Base-by-base conservation (phyloP, 371 early-diverging fungal species). In the Lichtheimia corymbifera region DNA sequence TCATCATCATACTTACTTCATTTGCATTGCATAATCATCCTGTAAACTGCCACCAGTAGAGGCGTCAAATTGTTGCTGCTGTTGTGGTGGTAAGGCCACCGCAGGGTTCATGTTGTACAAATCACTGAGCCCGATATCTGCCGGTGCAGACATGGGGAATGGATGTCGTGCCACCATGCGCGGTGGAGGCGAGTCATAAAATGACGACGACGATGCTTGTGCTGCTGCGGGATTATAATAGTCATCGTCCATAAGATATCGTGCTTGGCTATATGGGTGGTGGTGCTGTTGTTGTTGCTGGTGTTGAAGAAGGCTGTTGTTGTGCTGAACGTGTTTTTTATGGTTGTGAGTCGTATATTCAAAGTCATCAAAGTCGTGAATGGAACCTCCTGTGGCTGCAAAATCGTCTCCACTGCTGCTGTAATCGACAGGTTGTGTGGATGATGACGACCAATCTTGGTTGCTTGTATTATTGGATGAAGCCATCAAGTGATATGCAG, bases 101-200 rank as follows among this genome's bases (percentile, higher is more conserved):
- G 35, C 49, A 43, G 59, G 57, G 49, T 55, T 41, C 53, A 63
- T 56, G 57, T 58, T 28, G 41, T 62, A 50, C 35, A 68, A 65
- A 18, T 66, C 76, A 22, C 47, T 52, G 56, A 66, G 76, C 14
- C 76, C 74, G 53, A 70, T 73, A 44, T 76, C 66, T 43, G 80
- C 74, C 45, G 81, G 81, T 3, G 81, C 81, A 9, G 81, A 80
- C 63, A 80, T 73, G 6, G 76, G 68, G 44, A 72, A 59, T 27
- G 55, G 28, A n/a, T 42, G 57, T 17, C 57, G 42, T n/a, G 22
- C 57, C 42, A 35, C 35, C 35, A 35, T 35, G 17, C 45, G 43
- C 15, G 57, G 45, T 43, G 57, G 42, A 9, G 54, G 41, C 4
- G 54, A 54, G 35, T 22, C 47, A 47, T 47, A 47, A 47, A 47